These are phyloP conservation scores for Penicillium sp. DNA, from an alignment of 2,329 filamentous ascomycete genomes.

Conservation along the genomic window DNA sequence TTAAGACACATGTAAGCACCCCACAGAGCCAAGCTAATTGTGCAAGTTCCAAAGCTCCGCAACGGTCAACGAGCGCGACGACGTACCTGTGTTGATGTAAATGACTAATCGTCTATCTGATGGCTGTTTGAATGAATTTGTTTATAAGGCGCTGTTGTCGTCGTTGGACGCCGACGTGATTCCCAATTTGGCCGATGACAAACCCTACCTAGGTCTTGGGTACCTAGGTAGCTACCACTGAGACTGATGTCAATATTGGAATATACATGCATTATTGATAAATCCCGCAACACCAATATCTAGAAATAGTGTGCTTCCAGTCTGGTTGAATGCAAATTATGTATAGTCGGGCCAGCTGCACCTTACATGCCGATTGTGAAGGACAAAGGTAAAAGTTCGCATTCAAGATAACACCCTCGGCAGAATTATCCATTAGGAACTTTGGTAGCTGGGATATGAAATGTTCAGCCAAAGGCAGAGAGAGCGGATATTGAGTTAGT, in stretches of 20 bases:
- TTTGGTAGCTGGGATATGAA: neutral
- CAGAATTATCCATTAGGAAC: constrained; percentile 18
- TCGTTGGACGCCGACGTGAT: neutral
- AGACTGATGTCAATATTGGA: constrained; percentile 56
- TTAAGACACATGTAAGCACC: no score
- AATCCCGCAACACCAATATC: constrained; percentile 51
- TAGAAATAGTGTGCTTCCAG: constrained; percentile 63
- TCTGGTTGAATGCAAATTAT: constrained; percentile 64
- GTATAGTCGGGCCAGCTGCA: constrained; percentile 61
- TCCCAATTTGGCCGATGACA: neutral
- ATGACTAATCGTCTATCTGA: neutral
- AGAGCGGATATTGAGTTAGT: neutral
- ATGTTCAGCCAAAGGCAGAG: neutral
- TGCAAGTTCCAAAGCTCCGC: no score
- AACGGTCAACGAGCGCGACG: neutral
- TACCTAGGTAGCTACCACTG: constrained; percentile 42
- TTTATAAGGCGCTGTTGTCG: neutral
- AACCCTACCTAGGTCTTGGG: constrained; percentile 23
- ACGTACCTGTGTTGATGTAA: neutral
- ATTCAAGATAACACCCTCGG: constrained; percentile 27
- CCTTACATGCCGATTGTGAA: constrained; percentile 49
- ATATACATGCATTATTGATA: constrained; percentile 50
- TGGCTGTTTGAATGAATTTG: neutral
- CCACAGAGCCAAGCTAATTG: no score
- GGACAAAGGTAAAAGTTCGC: constrained; percentile 37